Evolutionary conservation across 129 eudicot genomes (phyloP), one percentile per base, ranked within the genome.

Genomic region (Tagetes patula): DNA sequence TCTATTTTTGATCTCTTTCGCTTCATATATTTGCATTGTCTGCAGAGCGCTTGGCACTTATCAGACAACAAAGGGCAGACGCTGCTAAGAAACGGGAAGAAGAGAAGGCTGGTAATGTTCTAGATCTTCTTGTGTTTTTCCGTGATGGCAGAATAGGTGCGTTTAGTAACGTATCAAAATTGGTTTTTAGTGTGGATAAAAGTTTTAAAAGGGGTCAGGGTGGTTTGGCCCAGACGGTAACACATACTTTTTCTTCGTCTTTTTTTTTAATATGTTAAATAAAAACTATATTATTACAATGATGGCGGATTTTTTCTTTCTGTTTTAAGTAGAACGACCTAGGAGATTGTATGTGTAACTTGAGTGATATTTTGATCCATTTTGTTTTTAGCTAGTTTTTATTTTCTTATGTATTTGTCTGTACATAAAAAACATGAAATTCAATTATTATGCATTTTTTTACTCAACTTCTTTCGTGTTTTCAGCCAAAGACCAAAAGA

Each of bases 81-180:
- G 97, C 96, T 76, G 97, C 96, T 71, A 88, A 79, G 81, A 91
- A 91, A 79, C 86, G 96, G 3, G 96, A 91, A 68, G 97, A 91
- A 79, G 97, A 91, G 85, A 91, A 91, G 78, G 97, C 97, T 78
- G 97, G 97, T 88, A 86, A 54, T 47, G 33, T 40, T 11, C 10
- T 69, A 3, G 38, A 36, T 40, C 34, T 48, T 45, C n/a, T 46
- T 46, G 27, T 42, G 31, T 52, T 46, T 46, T 46, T 9, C n/a
- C 10, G n/a, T 13, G 52, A 13, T 10, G 52, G 52, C 52, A 46
- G 12, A 46, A 46, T 46, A 13, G 4, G 52, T 13, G n/a, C 12
- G 50, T 46, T 46, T 46, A 3, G n/a, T 46, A 46, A 46, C 8
- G 52, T n/a, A 13, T 46, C 52, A 46, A 46, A 46, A 46, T 1